phyloP scores from a whole-genome alignment of 768 basidiomycete genomes.

The Termitomyces sp. region DNA sequence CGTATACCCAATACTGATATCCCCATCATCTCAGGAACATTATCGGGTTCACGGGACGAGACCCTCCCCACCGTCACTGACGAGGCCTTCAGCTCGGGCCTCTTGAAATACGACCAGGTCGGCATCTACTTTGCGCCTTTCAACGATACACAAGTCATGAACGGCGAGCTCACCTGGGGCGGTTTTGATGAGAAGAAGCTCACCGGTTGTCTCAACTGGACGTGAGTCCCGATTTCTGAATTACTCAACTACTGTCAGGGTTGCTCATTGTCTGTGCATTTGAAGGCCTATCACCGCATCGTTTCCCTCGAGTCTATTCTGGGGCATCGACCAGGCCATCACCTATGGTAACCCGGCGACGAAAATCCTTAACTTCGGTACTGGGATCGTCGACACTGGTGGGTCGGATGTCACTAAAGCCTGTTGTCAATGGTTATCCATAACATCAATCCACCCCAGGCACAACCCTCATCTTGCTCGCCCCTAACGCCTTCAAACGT shows the following conservation, averaged over 20 bases:
- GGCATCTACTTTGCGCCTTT: conserved; percentile 48
- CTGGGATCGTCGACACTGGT: conserved; percentile 59
- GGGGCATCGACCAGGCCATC: conserved; percentile 56
- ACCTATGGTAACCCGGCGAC: conserved; percentile 36
- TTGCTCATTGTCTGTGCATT: not conserved
- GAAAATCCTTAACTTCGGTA: conserved; percentile 35
- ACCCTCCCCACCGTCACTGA: conserved; percentile 53
- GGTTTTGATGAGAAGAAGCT: conserved; percentile 37
- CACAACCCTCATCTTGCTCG: conserved; percentile 46
- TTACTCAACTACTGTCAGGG: too few species aligned
- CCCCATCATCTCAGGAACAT: conserved; percentile 20
- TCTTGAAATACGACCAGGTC: conserved; percentile 32
- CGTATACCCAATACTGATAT: not conserved
- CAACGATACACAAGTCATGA: conserved; percentile 22
- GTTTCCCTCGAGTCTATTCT: conserved; percentile 39
- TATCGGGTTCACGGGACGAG: conserved; percentile 19
- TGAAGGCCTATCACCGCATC: conserved; percentile 40
- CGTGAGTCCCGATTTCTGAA: conserved; percentile 19
- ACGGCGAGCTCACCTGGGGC: conserved; percentile 54
- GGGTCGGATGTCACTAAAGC: not conserved
- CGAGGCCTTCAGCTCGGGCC: conserved; percentile 36
- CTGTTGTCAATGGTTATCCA: too few species aligned
- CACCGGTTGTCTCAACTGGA: conserved; percentile 35
- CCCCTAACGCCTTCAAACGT: conserved; percentile 35
- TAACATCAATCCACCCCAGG: conserved; percentile 16